Evolutionary conservation across 75 land plant genomes (phyloP).

Genomic region (Pinus tabuliformis): DNA sequence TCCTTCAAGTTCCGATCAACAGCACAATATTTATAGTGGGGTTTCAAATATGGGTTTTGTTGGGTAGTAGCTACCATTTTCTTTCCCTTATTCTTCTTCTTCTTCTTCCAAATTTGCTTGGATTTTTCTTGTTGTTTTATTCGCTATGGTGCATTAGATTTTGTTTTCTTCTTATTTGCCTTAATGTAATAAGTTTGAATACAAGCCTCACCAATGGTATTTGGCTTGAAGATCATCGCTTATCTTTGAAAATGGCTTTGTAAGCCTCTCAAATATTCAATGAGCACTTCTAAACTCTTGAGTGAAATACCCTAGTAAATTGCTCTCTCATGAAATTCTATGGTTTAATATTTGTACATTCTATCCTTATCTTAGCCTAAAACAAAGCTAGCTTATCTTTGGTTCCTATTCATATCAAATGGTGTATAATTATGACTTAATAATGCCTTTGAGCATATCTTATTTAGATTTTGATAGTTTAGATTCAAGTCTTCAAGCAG

Average conservation of each 20-base stretch:
- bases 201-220: not conserved
- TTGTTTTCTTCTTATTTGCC: not conserved
- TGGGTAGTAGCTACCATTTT: not conserved
- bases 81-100: not conserved
- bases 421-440: too few species aligned
- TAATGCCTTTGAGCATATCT: too few species aligned
- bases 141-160: not conserved
- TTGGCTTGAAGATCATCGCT: not conserved
- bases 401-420: too few species aligned
- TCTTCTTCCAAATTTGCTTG: not conserved
- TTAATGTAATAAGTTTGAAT: not conserved
- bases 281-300: not conserved
- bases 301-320: too few species aligned
- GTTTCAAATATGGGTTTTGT: not conserved
- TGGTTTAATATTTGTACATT: too few species aligned
- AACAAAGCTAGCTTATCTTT: too few species aligned
- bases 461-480: too few species aligned
- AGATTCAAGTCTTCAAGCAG: too few species aligned
- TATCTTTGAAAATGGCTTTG: not conserved
- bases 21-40: not conserved
- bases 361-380: too few species aligned
- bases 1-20: not conserved
- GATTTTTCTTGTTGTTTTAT: not conserved
- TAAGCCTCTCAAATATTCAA: not conserved
- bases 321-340: too few species aligned